Percentiles rank a stretch among this genome's conserved stretches.
Conservation (phyloP, 2,329 filamentous ascomycete genomes). For the Monosporascus sp. region DNA sequence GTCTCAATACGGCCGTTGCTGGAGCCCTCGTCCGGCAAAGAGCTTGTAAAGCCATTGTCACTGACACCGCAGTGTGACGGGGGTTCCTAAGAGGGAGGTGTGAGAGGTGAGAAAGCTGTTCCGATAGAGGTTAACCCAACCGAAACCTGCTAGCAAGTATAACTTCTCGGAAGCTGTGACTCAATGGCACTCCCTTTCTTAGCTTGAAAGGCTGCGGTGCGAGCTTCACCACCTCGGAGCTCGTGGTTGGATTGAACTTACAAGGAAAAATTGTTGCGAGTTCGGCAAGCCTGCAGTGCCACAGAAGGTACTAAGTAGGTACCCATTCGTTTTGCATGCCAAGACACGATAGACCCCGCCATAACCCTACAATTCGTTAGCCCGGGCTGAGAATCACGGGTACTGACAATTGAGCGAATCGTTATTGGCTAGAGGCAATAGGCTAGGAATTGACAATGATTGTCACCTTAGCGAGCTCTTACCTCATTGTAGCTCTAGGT, state of each 20-base stretch:
- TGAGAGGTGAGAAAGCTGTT: neutral
- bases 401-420: neutral
- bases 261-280: neutral
- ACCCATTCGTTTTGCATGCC: neutral
- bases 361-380: neutral
- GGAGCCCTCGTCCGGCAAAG: conserved; percentile 27
- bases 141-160: neutral
- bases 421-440: neutral
- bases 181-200: neutral
- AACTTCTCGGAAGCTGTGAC: neutral
- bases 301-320: neutral
- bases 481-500: no score
- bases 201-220: neutral
- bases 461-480: no score
- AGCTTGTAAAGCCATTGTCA: conserved; percentile 23
- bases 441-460: neutral
- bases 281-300: neutral
- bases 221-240: no score
- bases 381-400: neutral
- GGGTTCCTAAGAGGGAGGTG: neutral
- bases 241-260: neutral
- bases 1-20: neutral
- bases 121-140: neutral
- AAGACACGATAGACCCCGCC: neutral
- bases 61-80: conserved; percentile 5